Base-by-base conservation (phyloP, 345 rosid species). In the Populus tremula region DNA sequence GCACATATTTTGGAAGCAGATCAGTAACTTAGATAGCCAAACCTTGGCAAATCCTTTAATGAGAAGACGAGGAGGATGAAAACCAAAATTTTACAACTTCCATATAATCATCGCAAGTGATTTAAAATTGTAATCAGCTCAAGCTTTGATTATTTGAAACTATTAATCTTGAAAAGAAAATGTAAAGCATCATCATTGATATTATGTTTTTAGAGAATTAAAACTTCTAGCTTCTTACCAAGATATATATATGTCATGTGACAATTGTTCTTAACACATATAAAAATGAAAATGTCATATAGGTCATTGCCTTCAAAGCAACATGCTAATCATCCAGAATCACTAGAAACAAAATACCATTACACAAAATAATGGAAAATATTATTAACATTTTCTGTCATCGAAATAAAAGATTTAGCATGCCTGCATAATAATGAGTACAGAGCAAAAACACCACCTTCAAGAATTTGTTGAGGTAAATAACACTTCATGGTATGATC, bases 401-500 rank as follows among this genome's bases (percentile, higher is more conserved):
- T n/a, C n/a, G n/a, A n/a, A n/a, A n/a, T n/a, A n/a, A n/a, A n/a
- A n/a, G n/a, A n/a, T n/a, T 87, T 89, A 6, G 88, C 88, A 70
- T 86, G 87, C 69, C 91, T 80, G 59, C 94, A 87, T 73, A 90
- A 68, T 53, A 90, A 80, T 0, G 94, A 89, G 87, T 90, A 89
- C 80, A 87, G 70, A 67, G 91, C 91, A 78, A 90, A 89, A 43
- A 90, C 62, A 66, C 94, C 92, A 64, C 93, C 91, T 88, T 87
- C 85, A 71, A 80, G 78, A 73, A 77, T 64, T 73, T 11, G n/a
- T 20, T 49, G 54, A 75, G 54, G 41, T 56, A 31, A 67, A 63
- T 54, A 25, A 43, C 23, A 18, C 47, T 27, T 71, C 43, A 33
- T 36, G 4, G 14, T 39, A 45, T n/a, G 31, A 69, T 70, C 71